These are phyloP conservation scores for Hypoxylon perforatum DNA, from an alignment of 495 filamentous ascomycete species.

Conservation along the genomic window DNA sequence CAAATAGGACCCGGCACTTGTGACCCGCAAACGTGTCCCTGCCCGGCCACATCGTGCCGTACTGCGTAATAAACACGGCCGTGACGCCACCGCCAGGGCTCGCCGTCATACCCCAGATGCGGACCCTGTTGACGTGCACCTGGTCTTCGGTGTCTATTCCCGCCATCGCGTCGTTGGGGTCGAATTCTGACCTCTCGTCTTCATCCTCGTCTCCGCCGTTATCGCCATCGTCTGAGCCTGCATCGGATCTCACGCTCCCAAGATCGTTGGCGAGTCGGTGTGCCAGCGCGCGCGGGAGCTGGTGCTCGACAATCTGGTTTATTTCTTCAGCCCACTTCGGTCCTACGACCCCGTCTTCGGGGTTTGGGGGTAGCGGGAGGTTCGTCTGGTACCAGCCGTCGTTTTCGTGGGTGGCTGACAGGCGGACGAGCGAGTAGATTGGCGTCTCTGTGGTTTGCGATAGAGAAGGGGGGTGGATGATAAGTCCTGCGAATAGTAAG, in stretches of 20 bases:
- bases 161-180: constrained; percentile 34
- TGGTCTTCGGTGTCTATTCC: constrained; percentile 43
- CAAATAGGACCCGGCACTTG: constrained; percentile 54
- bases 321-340: constrained; percentile 58
- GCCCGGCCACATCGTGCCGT: constrained; percentile 53
- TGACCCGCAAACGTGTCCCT: constrained; percentile 56
- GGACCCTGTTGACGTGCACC: constrained; percentile 55
- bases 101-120: constrained; percentile 56
- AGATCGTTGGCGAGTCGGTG: constrained; percentile 12
- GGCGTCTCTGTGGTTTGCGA: constrained; percentile 43
- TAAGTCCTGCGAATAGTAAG: constrained; percentile 48
- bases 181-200: constrained; percentile 39
- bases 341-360: constrained; percentile 25
- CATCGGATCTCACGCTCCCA: constrained; percentile 14
- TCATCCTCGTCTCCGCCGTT: constrained; percentile 33
- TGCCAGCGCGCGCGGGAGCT: constrained; percentile 43
- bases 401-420: constrained; percentile 58
- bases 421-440: constrained; percentile 56
- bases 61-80: constrained; percentile 51
- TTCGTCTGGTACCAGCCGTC: constrained; percentile 59
- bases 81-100: constrained; percentile 57
- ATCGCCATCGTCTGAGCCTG: constrained; percentile 20
- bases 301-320: constrained; percentile 51
- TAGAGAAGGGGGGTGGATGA: constrained; percentile 54
- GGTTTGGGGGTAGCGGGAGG: constrained; percentile 35